Conservation (phyloP, 2,329 filamentous ascomycete genomes). For the Phialophora verrucosa region DNA sequence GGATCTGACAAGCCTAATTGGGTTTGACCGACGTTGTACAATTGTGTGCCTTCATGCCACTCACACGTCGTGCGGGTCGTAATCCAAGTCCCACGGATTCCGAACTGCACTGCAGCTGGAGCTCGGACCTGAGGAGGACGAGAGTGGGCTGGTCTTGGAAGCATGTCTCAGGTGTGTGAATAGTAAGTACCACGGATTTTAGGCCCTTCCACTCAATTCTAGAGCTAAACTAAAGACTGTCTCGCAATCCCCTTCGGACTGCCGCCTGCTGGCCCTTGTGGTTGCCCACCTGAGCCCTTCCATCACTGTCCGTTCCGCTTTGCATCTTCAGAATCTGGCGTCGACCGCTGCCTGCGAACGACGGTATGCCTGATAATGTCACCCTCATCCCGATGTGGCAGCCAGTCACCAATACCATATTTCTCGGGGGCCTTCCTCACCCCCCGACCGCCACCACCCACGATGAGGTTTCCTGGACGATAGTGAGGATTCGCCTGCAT, state of each 20-base stretch:
- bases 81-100: neutral
- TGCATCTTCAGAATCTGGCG: neutral
- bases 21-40: slow-evolving; percentile 8
- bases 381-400: slow-evolving; percentile 66
- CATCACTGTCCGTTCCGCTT: neutral
- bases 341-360: slow-evolving; percentile 17
- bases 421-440: slow-evolving; percentile 64
- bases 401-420: slow-evolving; percentile 75
- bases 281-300: neutral
- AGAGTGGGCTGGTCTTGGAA: neutral
- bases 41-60: neutral
- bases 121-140: neutral
- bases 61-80: neutral
- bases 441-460: slow-evolving; percentile 78
- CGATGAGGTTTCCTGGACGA: slow-evolving; percentile 77
- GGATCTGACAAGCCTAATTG: slow-evolving; percentile 50
- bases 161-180: neutral
- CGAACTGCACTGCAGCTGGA: neutral
- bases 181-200: neutral
- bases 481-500: slow-evolving; percentile 70
- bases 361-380: slow-evolving; percentile 68
- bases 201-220: neutral
- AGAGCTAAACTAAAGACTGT: neutral
- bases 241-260: neutral
- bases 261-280: neutral